Conservation (phyloP, 139 green algal genomes). For the Nannochloris sp. region DNA sequence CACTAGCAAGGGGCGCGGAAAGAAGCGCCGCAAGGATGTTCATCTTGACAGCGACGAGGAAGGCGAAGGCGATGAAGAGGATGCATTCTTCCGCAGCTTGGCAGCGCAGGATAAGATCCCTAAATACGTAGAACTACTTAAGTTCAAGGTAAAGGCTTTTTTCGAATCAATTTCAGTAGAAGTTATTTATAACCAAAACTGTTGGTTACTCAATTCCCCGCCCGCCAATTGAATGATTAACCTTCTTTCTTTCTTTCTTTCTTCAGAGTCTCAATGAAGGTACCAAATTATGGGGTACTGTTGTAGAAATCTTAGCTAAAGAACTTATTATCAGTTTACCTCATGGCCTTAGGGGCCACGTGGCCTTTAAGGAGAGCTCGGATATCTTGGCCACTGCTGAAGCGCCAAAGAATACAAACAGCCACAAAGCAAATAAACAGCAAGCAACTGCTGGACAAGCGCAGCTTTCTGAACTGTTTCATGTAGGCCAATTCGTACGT, state of each 20-base stretch:
- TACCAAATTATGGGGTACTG: conserved; percentile 60
- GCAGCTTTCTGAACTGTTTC: conserved; percentile 44
- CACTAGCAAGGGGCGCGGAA: conserved; percentile 11
- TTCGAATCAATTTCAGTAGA: background rate
- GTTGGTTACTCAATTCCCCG: background rate
- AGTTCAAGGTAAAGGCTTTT: conserved; percentile 54
- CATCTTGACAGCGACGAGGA: background rate
- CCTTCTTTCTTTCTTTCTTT: background rate
- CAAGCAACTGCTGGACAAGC: background rate
- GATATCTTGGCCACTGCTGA: too few relatives aligned
- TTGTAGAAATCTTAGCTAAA: conserved; percentile 57
- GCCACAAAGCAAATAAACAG: background rate
- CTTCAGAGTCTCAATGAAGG: conserved; percentile 52
- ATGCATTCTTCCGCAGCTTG: conserved; percentile 33
- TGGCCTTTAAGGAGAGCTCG: conserved; percentile 49
- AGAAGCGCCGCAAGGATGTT: conserved; percentile 18
- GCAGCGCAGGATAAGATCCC: conserved; percentile 34
- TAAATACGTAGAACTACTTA: conserved; percentile 75
- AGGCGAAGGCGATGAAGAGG: conserved; percentile 29
- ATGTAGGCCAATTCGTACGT: conserved; percentile 70
- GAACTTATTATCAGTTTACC: conserved; percentile 72
- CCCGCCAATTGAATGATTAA: too few relatives aligned
- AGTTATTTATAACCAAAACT: background rate
- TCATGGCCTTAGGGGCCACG: conserved; percentile 70
- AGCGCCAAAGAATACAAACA: conserved; percentile 19